Evolutionary conservation across 768 basidiomycete genomes (phyloP).

Genomic region (Zangia roseola): DNA sequence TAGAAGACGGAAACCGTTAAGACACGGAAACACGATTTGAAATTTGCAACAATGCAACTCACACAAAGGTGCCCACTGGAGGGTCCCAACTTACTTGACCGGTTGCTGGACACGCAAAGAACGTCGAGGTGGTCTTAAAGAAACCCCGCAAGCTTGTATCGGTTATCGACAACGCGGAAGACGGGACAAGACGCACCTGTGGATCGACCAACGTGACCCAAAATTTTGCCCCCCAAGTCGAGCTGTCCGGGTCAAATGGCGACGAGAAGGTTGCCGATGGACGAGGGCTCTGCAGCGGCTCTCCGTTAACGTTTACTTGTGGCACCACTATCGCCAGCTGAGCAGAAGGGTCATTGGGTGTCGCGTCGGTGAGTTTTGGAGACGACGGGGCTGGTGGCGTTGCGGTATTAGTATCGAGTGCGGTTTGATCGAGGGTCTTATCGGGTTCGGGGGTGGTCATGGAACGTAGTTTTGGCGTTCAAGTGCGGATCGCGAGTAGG

Average conservation of each 20-base stretch:
- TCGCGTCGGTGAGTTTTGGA: conserved; percentile 8
- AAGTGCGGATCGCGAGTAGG: not conserved
- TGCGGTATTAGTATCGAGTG: conserved; percentile 1
- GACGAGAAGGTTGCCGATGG: conserved; percentile 26
- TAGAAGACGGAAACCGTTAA: conserved; percentile 27
- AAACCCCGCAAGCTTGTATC: conserved; percentile 4
- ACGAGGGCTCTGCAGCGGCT: conserved; percentile 32
- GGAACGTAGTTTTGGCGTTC: conserved; percentile 7
- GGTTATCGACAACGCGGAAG: conserved; percentile 8
- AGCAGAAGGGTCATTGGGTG: conserved; percentile 11
- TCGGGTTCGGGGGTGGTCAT: conserved; percentile 28
- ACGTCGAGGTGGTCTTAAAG: conserved; percentile 57
- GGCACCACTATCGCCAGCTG: conserved; percentile 26
- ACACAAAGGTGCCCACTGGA: conserved; percentile 88
- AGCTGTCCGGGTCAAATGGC: conserved; percentile 35
- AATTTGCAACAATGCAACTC: conserved; percentile 31
- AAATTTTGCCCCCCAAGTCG: conserved; percentile 85
- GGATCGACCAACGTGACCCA: conserved; percentile 95
- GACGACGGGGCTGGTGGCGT: conserved; percentile 5
- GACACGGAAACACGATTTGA: conserved; percentile 17
- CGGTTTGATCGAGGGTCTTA: conserved; percentile 25
- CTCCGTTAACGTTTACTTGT: conserved; percentile 36
- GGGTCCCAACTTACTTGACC: conserved; percentile 94
- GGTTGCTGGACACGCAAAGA: conserved; percentile 91
- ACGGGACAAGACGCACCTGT: conserved; percentile 51